Conservation (phyloP, 805 yeast genomes). For the Brettanomyces anomalus region DNA sequence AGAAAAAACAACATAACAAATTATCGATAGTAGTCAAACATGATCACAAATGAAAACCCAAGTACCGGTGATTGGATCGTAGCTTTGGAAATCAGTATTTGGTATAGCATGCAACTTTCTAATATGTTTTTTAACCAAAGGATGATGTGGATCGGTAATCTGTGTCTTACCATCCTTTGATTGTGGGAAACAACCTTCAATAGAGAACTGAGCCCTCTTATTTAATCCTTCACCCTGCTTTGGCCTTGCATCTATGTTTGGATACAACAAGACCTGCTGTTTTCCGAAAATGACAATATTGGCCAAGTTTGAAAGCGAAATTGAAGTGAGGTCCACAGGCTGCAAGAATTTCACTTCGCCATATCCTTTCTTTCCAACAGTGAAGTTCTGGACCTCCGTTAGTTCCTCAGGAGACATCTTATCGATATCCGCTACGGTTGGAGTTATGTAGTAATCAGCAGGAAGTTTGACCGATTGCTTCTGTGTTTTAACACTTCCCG, state of each 20-base stretch:
- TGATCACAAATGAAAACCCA: constrained; percentile 55
- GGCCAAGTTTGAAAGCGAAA: constrained; percentile 59
- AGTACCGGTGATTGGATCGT: constrained; percentile 67
- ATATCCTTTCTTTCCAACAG: constrained; percentile 68
- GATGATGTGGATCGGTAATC: constrained; percentile 70
- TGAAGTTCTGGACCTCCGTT: constrained; percentile 52
- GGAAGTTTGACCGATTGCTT: constrained; percentile 17
- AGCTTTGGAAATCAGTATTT: constrained; percentile 58
- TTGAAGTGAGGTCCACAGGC: constrained; percentile 76
- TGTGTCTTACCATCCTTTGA: constrained; percentile 62
- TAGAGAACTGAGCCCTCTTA: constrained; percentile 59
- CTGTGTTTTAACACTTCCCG: too few species aligned
- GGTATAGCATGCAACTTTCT: constrained; percentile 52
- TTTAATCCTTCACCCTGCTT: constrained; percentile 75
- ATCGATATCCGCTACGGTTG: constrained; percentile 57
- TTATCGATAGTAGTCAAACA: constrained; percentile 10
- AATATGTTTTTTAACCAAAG: constrained; percentile 59
- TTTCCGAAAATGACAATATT: constrained; percentile 51
- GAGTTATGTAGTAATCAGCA: constrained; percentile 83
- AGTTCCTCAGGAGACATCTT: constrained; percentile 54
- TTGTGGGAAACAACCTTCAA: constrained; percentile 77
- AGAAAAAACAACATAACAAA: too few species aligned
- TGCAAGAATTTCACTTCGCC: constrained; percentile 71
- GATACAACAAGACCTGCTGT: constrained; percentile 61
- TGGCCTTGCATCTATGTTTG: constrained; percentile 54